A percentile compares a stretch with the other conserved stretches of the same genome.
Evolutionary conservation across 2,329 filamentous ascomycete species (phyloP).

Genomic region (Balansia obtecta): DNA sequence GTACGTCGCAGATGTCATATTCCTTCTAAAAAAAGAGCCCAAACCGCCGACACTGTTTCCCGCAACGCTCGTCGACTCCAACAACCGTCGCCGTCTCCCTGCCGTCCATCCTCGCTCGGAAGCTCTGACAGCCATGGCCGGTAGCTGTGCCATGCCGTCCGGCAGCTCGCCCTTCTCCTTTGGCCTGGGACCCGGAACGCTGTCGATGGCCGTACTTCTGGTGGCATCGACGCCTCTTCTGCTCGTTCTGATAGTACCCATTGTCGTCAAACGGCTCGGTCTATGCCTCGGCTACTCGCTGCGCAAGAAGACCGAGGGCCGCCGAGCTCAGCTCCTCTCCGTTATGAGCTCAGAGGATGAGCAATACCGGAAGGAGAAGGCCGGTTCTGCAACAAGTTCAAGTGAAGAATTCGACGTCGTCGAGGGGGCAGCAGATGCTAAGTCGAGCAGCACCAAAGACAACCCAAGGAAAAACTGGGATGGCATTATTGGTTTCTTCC

Average conservation of each 20-base stretch:
- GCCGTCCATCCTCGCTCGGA: background rate
- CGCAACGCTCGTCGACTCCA: background rate
- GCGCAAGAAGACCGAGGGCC: conserved; percentile 49
- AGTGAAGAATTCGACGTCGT: conserved; percentile 64
- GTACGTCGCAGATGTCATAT: background rate
- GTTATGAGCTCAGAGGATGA: conserved; percentile 35
- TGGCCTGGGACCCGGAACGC: conserved; percentile 16
- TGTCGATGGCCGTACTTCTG: conserved; percentile 15
- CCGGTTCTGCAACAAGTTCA: conserved; percentile 20
- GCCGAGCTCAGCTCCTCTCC: conserved; percentile 43
- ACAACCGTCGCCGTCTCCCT: background rate
- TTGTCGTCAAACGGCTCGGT: conserved; percentile 23
- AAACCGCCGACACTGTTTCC: background rate
- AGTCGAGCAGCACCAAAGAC: conserved; percentile 17
- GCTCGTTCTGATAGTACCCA: conserved; percentile 14
- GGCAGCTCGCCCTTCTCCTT: conserved; percentile 15
- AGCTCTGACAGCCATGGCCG: conserved; percentile 11
- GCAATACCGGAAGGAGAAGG: conserved; percentile 22
- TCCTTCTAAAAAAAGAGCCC: background rate
- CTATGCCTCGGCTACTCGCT: conserved; percentile 46
- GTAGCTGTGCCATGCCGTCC: conserved; percentile 17
- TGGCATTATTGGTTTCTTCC: conserved; percentile 89
- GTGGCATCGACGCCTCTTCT: conserved; percentile 11
- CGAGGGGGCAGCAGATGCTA: conserved; percentile 44
- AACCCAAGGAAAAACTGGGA: conserved; percentile 51